Evolutionary conservation across 164 flowering plant genomes (phyloP).

Genomic region (Tinospora cordifolia): DNA sequence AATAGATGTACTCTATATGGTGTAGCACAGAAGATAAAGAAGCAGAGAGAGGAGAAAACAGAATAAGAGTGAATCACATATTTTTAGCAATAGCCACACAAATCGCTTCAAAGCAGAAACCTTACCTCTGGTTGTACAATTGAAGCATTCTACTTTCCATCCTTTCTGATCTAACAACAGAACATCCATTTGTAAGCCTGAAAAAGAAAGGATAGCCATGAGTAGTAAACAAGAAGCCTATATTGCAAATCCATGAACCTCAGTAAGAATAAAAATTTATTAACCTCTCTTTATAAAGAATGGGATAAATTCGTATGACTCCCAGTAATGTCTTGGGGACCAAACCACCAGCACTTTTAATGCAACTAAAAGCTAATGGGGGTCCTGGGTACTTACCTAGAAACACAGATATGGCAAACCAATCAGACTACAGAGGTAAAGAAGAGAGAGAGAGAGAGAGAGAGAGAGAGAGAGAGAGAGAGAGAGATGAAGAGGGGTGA

Average conservation of each 20-base stretch:
- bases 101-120: background rate
- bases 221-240: background rate
- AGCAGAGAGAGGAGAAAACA: no score
- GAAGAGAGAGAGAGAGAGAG: background rate
- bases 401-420: constrained; percentile 4
- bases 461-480: background rate
- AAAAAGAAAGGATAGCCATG: constrained; percentile 7
- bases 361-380: constrained; percentile 83
- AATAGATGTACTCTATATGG: no score
- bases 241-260: background rate
- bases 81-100: background rate
- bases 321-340: constrained; percentile 73
- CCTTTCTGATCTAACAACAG: constrained; percentile 76
- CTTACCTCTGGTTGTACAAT: constrained; percentile 61
- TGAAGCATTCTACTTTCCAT: constrained; percentile 54
- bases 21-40: no score
- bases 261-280: background rate
- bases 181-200: constrained; percentile 56
- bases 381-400: constrained; percentile 54
- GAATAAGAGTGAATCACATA: background rate
- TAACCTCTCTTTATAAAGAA: constrained; percentile 85
- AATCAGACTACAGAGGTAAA: background rate
- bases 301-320: constrained; percentile 72
- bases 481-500: background rate
- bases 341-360: constrained; percentile 74